Percentiles rank a stretch among this genome's conserved stretches.
Conservation (phyloP, 768 basidiomycete genomes). For the Amanita rimosa region DNA sequence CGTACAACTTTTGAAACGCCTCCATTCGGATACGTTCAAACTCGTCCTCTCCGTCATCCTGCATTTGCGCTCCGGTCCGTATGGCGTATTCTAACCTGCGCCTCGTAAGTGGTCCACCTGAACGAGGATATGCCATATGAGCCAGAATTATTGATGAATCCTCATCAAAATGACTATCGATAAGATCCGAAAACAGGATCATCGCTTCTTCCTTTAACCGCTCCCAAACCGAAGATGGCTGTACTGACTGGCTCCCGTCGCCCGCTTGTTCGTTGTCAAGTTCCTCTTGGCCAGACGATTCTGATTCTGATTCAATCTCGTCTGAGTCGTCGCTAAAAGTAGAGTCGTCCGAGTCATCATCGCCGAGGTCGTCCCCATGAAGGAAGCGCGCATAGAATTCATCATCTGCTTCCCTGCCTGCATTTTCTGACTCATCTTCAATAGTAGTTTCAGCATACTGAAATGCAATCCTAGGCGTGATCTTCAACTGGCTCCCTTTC, state of each 20-base stretch:
- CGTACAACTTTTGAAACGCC: slow-evolving; percentile 13
- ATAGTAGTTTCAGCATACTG: slow-evolving; percentile 6
- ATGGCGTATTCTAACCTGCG: neutral
- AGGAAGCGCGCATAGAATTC: slow-evolving; percentile 47
- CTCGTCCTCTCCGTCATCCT: slow-evolving; percentile 7
- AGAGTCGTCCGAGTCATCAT: slow-evolving; percentile 21
- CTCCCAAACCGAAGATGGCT: neutral
- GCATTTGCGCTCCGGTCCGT: neutral
- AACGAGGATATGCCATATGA: slow-evolving; percentile 4
- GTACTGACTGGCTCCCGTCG: neutral
- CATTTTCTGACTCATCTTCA: slow-evolving; percentile 15
- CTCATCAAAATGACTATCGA: slow-evolving; percentile 1
- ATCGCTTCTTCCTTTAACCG: slow-evolving; percentile 1
- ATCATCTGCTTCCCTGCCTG: slow-evolving; percentile 16
- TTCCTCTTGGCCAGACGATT: slow-evolving; percentile 13
- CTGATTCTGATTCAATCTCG: slow-evolving; percentile 12
- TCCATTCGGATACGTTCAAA: slow-evolving; percentile 8
- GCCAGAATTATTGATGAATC: slow-evolving; percentile 2
- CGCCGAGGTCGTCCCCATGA: slow-evolving; percentile 40
- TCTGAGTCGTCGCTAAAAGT: slow-evolving; percentile 14
- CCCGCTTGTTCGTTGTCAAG: slow-evolving; percentile 16
- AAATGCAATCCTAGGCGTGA: slow-evolving; percentile 3
- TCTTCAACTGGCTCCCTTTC: slow-evolving; percentile 9
- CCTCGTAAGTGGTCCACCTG: slow-evolving; percentile 4
- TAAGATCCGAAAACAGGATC: slow-evolving; percentile 1